These are phyloP conservation scores for Rhododendron williamsianum DNA, from an alignment of 148 eudicot genomes.

Conservation along the genomic window DNA sequence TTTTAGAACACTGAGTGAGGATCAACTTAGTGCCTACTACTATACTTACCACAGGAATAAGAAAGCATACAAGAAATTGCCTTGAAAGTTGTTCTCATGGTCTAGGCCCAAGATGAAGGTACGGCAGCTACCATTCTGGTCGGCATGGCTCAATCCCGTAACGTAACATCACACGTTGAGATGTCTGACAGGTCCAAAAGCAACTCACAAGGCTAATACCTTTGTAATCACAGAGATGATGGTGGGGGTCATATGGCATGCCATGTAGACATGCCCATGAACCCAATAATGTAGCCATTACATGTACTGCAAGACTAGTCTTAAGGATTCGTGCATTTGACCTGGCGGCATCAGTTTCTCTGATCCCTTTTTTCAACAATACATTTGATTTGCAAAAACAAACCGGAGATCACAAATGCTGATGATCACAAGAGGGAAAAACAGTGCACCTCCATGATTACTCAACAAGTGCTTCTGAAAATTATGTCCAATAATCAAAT, in stretches of 20 bases:
- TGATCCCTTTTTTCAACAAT: background rate
- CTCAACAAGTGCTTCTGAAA: background rate
- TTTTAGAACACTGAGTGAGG: background rate
- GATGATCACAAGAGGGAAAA: background rate
- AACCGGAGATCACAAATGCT: background rate
- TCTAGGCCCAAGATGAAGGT: background rate
- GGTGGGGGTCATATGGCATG: background rate
- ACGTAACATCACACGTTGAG: background rate
- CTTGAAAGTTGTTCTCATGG: background rate
- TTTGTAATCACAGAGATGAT: background rate
- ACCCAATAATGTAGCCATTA: background rate
- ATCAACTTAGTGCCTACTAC: background rate
- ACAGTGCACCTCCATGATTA: background rate
- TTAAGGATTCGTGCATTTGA: background rate
- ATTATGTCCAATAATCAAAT: background rate
- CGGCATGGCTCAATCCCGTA: background rate
- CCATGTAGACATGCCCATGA: background rate
- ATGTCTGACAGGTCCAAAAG: background rate
- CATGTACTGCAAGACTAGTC: background rate
- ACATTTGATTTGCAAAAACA: background rate
- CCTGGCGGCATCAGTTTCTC: background rate
- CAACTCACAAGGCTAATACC: background rate
- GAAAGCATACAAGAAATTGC: background rate
- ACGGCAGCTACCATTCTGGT: background rate
- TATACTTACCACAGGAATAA: background rate